Evolutionary conservation across 2,329 filamentous ascomycete genomes (phyloP).

Genomic region (Daldinia sp.): DNA sequence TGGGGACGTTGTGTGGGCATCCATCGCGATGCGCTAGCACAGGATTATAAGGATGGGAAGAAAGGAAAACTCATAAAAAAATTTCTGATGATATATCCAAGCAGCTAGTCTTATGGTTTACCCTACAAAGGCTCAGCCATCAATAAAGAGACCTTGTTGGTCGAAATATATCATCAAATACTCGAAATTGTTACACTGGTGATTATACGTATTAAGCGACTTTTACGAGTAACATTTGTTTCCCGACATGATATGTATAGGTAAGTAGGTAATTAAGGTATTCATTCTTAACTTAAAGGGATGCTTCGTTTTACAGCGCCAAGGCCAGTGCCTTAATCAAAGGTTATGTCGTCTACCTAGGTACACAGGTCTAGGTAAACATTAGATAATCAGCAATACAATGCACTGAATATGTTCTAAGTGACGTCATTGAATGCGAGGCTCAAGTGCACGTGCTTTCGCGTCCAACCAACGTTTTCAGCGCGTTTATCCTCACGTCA

Average conservation of each 20-base stretch:
- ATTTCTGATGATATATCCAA: conserved; percentile 43
- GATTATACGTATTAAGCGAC: neutral
- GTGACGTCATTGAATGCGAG: conserved; percentile 13
- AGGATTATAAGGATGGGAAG: conserved; percentile 21
- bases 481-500: conserved; percentile 15
- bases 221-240: no score
- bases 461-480: conserved; percentile 11
- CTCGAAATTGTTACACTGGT: neutral
- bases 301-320: no score
- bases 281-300: neutral
- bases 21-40: neutral
- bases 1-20: conserved; percentile 14
- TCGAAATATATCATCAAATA: conserved; percentile 42
- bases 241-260: no score
- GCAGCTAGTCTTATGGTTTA: conserved; percentile 22
- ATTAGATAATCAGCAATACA: neutral
- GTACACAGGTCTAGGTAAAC: neutral
- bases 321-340: no score
- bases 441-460: conserved; percentile 19
- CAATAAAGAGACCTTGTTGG: conserved; percentile 42
- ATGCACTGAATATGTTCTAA: neutral
- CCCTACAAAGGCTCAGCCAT: conserved; percentile 32
- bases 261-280: no score
- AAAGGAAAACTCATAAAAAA: conserved; percentile 28
- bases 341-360: no score